Evolutionary conservation across 2,329 filamentous ascomycete genomes (phyloP), one percentile per base, ranked within the genome.

Genomic region (Zymoseptoria crescenta): DNA sequence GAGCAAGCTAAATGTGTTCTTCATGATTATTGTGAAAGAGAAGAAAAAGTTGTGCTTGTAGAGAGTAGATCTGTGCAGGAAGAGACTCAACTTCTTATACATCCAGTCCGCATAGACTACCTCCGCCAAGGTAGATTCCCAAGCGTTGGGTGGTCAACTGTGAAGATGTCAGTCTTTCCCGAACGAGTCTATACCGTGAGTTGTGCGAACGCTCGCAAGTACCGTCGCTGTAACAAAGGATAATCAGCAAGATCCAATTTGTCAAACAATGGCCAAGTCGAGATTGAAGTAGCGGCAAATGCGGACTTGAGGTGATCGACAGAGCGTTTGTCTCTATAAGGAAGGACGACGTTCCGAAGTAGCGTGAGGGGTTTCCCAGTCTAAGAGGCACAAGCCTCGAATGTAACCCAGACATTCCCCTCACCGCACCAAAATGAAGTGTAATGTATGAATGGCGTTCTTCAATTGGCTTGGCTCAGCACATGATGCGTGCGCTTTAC

Each of bases 1-100:
- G 19, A 59, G 57, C 13, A 56, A 19, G 24, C 52, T 49, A n/a
- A 59, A 21, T 27, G 51, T 52, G 21, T 52, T 52, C 51, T 52
- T 52, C 51, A 52, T 52, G 13, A n/a, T n/a, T 10, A 7, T n/a
- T 45, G 35, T 45, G 35, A 45, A 16, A 6, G 4, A 2, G 4
- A 45, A 16, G 4, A 45, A 13, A 16, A 6, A 4, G n/a, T 45
- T 45, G 35, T 16, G 7, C 16, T 13, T 30, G 8, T 2, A 8
- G 8, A 30, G 8, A 2, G 29, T 2, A 30, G 29, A 30, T 10
- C 29, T 30, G 6, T 30, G 29, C 2, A 10, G 29, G 29, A 30
- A 8, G 29, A 30, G 8, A 30, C 29, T 30, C 29, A 30, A 30
- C 29, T 30, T 45, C 35, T 45, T 45, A 45, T 45, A n/a, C 35